Evolutionary conservation across 257 asterid species (phyloP), one percentile per base, ranked within the genome.

Genomic region (Oldenlandia corymbosa): DNA sequence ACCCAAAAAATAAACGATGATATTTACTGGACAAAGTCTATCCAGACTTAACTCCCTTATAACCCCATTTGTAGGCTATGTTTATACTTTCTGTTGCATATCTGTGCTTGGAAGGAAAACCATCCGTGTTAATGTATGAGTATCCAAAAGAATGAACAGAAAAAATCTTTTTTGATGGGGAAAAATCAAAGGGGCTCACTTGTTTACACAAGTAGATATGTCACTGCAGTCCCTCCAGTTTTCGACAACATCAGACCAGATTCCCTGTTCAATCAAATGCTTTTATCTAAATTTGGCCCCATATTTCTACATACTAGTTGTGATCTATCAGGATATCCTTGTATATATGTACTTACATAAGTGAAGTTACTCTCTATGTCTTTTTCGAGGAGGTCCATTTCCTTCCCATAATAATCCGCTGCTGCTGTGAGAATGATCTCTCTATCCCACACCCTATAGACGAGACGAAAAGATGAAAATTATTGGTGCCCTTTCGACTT

Each of bases 391-490:
- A 86, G 95, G 80, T 76, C 71, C 12, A 84, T 68, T 75, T 91
- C 95, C 64, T 91, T 86, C 30, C 79, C 81, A 10, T 86, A 88
- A 78, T 80, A 91, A 68, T 91, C 96, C 56, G 85, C 80, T 62
- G 90, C 87, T 64, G 96, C 96, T 36, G 94, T 84, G 17, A 86
- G 94, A 64, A 91, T 88, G n/a, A 91, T 91, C 67, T 91, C 96
- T 75, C 96, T 75, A 45, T 91, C 96, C 96, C 98, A 91, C 10
- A 88, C 96, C 98, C 88, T n/a, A 34, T 6, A 48, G 5, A 17
- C 37, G 23, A 42, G 13, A 48, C 1, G 13, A 54, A 1, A 55
- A 6, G 36, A 27, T 21, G 20, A 23, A 5, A 39, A 28, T 34
- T 18, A 36, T 30, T n/a, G 10, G 9, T 53, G 13, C 21, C n/a